Evolutionary conservation across 345 rosid species (phyloP).

Genomic region (Atalantia buxifolia): DNA sequence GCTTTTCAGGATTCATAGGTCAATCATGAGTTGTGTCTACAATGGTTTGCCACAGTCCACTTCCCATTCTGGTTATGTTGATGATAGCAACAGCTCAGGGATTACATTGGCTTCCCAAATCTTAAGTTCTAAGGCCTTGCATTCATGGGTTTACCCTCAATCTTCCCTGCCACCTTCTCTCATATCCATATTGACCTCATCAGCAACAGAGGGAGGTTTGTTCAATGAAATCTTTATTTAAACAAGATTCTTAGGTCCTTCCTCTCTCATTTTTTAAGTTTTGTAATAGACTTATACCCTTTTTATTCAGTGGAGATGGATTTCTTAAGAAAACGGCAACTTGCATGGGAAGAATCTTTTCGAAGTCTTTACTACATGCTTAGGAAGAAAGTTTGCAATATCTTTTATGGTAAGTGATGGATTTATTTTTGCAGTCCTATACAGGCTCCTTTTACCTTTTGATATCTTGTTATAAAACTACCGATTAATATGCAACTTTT

Average conservation of each 20-base stretch:
- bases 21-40: conserved; percentile 4
- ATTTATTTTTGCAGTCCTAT: background rate
- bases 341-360: conserved; percentile 90
- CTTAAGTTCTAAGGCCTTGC: conserved; percentile 47
- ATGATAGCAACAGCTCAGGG: conserved; percentile 30
- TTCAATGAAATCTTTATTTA: conserved; percentile 8
- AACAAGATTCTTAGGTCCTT: background rate
- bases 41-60: conserved; percentile 1
- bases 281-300: conserved; percentile 9
- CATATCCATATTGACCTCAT: conserved; percentile 52
- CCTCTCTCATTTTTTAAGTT: conserved; percentile 12
- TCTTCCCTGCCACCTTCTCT: conserved; percentile 75
- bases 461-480: background rate
- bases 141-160: conserved; percentile 95
- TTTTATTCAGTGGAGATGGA: conserved; percentile 50
- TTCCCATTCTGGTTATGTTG: conserved; percentile 24
- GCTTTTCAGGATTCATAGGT: conserved; percentile 33
- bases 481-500: conserved; percentile 18
- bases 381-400: conserved; percentile 62
- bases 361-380: conserved; percentile 80
- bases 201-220: conserved; percentile 70
- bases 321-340: conserved; percentile 63
- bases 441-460: conserved; percentile 1
- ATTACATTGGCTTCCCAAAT: conserved; percentile 35
- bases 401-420: conserved; percentile 71